Evolutionary conservation across 1,139 yeast genomes (phyloP).

Genomic region (Debaryomyces psychrophilus): DNA sequence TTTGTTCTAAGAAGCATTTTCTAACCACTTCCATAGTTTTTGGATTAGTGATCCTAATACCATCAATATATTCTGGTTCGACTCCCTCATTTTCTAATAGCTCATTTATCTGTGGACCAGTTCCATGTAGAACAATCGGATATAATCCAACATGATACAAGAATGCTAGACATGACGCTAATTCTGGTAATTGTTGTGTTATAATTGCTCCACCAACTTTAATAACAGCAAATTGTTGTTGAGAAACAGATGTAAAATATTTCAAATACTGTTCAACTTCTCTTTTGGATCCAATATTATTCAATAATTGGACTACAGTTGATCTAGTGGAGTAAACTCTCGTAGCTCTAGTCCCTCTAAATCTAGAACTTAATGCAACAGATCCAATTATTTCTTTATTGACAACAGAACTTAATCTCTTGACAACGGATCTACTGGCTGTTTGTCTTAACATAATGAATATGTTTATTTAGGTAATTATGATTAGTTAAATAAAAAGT

Average conservation of each 20-base stretch:
- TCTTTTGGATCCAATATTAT: constrained; percentile 94
- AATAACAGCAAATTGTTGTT: constrained; percentile 96
- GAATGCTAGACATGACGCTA: constrained; percentile 94
- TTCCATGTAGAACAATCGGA: constrained; percentile 96
- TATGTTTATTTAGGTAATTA: background rate
- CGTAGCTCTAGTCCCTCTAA: background rate
- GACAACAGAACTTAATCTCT: constrained; percentile 9
- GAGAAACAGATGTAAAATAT: constrained; percentile 92
- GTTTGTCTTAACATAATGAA: constrained; percentile 21
- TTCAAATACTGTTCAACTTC: constrained; percentile 97
- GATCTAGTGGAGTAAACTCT: constrained; percentile 69
- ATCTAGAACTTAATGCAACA: constrained; percentile 1
- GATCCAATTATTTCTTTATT: constrained; percentile 5
- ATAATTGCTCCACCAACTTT: constrained; percentile 99
- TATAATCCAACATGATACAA: constrained; percentile 95
- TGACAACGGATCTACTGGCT: constrained; percentile 14
- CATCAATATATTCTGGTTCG: constrained; percentile 94
- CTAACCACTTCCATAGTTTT: constrained; percentile 96
- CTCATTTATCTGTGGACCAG: constrained; percentile 98
- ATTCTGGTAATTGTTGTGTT: constrained; percentile 87
- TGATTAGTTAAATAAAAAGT: constrained; percentile 4
- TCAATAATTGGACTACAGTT: constrained; percentile 90
- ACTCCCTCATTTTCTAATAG: constrained; percentile 91
- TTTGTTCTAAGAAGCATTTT: constrained; percentile 91
- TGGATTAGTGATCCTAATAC: constrained; percentile 93